phyloP scores from a whole-genome alignment of 2,329 filamentous ascomycete species.

The Trichoderma atroviride region DNA sequence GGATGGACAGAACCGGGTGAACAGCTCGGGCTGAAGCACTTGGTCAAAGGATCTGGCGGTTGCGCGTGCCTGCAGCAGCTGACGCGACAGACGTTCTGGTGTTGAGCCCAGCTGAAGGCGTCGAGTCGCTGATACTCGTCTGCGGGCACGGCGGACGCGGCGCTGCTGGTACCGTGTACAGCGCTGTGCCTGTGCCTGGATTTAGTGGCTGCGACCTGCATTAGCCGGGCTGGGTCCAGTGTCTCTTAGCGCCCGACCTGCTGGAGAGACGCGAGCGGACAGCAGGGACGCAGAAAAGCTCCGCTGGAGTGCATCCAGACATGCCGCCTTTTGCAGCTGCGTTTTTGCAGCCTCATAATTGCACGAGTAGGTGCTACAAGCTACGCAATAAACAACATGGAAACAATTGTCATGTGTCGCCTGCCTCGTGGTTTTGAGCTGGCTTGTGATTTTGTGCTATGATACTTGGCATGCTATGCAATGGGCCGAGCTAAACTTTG shows the following conservation, averaged over 20 bases:
- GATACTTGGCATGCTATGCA: not conserved
- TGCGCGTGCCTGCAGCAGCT: constrained; percentile 19
- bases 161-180: not conserved
- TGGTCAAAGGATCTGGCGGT: not conserved
- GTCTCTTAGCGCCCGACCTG: not conserved
- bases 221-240: constrained; percentile 6
- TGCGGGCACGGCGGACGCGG: not conserved
- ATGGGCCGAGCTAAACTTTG: not conserved
- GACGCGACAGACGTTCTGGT: not conserved
- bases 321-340: not conserved
- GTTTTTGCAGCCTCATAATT: not conserved
- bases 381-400: not conserved
- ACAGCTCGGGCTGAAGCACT: not conserved
- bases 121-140: constrained; percentile 10
- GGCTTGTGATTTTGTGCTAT: not conserved
- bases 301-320: not conserved
- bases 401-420: not conserved
- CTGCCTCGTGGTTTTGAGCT: not conserved
- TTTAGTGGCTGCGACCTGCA: constrained; percentile 10
- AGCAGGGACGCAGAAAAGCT: not conserved
- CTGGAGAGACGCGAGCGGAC: not conserved
- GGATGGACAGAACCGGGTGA: not conserved
- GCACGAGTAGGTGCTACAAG: not conserved
- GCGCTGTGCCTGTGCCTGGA: not conserved
- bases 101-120: not conserved